Evolutionary conservation across 192 early-diverging fungal species (phyloP).

Genomic region (Pecoramyces ruminantium): DNA sequence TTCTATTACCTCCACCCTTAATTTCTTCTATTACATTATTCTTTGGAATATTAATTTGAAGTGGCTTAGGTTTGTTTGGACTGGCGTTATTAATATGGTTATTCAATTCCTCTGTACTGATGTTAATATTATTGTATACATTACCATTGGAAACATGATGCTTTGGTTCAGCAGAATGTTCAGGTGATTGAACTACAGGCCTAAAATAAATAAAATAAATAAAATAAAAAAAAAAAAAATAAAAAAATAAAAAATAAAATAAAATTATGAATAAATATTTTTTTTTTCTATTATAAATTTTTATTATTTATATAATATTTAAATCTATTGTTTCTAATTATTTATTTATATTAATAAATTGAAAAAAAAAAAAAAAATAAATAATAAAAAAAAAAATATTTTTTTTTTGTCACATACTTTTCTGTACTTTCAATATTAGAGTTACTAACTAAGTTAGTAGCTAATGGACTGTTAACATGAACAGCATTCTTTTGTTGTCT

Average conservation of each 20-base stretch:
- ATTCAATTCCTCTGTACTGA: not conserved
- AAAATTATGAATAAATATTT: not conserved
- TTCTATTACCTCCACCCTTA: not conserved
- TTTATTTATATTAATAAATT: too few relatives aligned
- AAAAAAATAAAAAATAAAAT: constrained; percentile 13
- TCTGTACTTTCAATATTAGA: not conserved
- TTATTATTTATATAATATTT: too few relatives aligned
- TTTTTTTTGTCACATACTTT: not conserved
- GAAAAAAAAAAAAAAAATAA: too few relatives aligned
- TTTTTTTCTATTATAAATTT: too few relatives aligned
- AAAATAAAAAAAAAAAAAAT: not conserved
- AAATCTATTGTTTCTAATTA: too few relatives aligned
- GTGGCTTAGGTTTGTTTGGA: not conserved
- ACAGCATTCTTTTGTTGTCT: constrained; percentile 5
- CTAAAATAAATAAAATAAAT: not conserved
- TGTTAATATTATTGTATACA: not conserved
- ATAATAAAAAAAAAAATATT: too few relatives aligned
- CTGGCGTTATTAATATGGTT: not conserved
- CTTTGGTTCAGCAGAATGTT: not conserved
- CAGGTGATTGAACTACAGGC: not conserved
- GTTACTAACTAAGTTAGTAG: constrained; percentile 1
- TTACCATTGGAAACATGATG: not conserved
- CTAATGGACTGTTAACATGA: constrained; percentile 17
- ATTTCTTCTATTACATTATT: not conserved
- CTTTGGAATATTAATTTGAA: not conserved